These are phyloP conservation scores for Diaporthe longicolla DNA, from an alignment of 2,329 filamentous ascomycete species.

Conservation along the genomic window DNA sequence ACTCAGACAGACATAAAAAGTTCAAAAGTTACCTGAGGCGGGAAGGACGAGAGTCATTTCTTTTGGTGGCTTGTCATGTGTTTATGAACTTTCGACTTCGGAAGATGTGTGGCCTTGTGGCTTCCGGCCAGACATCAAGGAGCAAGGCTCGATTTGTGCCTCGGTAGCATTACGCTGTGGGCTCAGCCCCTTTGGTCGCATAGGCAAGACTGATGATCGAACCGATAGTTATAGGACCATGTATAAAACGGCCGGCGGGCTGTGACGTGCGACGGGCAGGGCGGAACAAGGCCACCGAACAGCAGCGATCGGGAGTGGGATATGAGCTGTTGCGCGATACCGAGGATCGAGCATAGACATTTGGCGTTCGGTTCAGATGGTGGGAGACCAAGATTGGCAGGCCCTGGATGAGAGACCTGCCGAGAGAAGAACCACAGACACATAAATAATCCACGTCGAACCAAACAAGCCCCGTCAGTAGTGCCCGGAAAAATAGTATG, in stretches of 20 bases:
- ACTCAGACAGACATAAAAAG: neutral
- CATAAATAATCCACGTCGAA: neutral
- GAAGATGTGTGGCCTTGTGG: neutral
- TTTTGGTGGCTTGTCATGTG: neutral
- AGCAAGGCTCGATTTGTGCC: neutral
- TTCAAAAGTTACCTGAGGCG: neutral
- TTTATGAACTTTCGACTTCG: neutral
- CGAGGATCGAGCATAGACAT: neutral
- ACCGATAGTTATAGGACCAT: neutral
- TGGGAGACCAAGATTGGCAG: neutral
- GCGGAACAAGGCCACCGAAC: neutral
- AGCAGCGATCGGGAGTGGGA: neutral
- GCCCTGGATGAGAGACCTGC: too few species aligned
- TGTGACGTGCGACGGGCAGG: neutral
- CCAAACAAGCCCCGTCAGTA: neutral
- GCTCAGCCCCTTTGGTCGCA: neutral
- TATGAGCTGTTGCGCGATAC: neutral
- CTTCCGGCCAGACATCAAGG: neutral
- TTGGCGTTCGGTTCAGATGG: neutral
- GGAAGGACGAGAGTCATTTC: neutral
- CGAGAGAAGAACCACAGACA: neutral
- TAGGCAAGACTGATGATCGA: too few species aligned
- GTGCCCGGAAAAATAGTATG: too few species aligned
- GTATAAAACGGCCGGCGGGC: neutral
- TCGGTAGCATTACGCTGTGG: too few species aligned